Conservation (phyloP, 495 filamentous ascomycete species). For the Barbatosphaeria neglecta region DNA sequence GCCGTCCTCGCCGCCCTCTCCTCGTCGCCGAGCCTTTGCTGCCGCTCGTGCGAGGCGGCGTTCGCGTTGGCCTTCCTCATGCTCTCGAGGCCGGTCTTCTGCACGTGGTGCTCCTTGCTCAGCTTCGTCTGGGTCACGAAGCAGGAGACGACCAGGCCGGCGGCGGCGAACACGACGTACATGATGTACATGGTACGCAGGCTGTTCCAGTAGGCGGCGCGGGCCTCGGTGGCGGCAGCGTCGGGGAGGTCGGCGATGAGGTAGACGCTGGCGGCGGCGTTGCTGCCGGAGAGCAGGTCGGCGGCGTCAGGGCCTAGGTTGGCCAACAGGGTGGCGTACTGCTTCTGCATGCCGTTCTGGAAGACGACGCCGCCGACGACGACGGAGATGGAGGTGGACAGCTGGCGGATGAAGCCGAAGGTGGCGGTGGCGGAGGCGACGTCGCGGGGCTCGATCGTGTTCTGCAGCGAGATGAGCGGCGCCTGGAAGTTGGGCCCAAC, state of each 20-base stretch:
- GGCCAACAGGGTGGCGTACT: slow-evolving; percentile 22
- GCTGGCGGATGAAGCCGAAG: slow-evolving; percentile 60
- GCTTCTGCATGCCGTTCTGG: slow-evolving; percentile 46
- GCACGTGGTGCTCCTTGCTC: slow-evolving; percentile 46
- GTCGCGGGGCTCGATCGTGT: slow-evolving; percentile 53
- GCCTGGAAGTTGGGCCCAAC: slow-evolving; percentile 59
- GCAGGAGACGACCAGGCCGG: slow-evolving; percentile 43
- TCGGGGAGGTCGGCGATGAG: slow-evolving; percentile 40
- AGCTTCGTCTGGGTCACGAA: slow-evolving; percentile 45
- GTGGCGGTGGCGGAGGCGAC: slow-evolving; percentile 69
- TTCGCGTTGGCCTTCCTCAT: slow-evolving; percentile 18
- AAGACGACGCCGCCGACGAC: slow-evolving; percentile 77
- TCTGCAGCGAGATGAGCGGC: slow-evolving; percentile 70
- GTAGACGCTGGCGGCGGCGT: slow-evolving; percentile 47
- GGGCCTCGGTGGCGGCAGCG: slow-evolving; percentile 34
- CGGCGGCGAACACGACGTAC: slow-evolving; percentile 42
- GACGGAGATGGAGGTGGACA: slow-evolving; percentile 59
- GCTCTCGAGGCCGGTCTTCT: slow-evolving; percentile 50
- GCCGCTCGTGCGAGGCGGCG: not conserved
- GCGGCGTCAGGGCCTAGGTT: slow-evolving; percentile 33
- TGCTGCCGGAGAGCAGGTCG: slow-evolving; percentile 30
- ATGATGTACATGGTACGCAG: slow-evolving; percentile 60
- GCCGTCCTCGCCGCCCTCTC: slow-evolving; percentile 7
- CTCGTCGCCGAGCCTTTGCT: not conserved
- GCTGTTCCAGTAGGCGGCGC: slow-evolving; percentile 42